A percentile compares a stretch with the other conserved stretches of the same genome.
These are phyloP conservation scores for Abelmoschus esculentus DNA, from an alignment of 345 rosid species.

Conservation along the genomic window DNA sequence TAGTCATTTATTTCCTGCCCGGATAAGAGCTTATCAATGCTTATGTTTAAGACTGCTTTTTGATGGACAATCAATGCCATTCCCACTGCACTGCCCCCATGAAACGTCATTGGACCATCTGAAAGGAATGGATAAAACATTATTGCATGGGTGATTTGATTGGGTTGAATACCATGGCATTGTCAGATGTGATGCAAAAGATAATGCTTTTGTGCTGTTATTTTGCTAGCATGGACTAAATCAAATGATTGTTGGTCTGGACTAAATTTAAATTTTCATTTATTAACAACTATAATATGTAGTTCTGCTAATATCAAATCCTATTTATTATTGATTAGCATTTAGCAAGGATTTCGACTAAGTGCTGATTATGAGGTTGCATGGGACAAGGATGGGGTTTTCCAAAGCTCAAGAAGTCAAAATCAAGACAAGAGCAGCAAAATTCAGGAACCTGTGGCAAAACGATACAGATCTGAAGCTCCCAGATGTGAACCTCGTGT, in stretches of 20 bases:
- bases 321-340: constrained; percentile 23
- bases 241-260: neutral
- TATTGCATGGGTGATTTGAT: neutral
- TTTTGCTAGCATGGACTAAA: neutral
- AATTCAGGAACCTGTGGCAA: constrained; percentile 21
- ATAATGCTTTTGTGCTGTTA: neutral
- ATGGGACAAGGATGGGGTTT: constrained; percentile 74
- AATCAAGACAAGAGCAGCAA: constrained; percentile 33
- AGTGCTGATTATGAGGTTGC: constrained; percentile 74
- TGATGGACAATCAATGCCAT: neutral
- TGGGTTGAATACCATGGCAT: neutral
- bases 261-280: neutral
- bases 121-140: neutral
- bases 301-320: constrained; percentile 4
- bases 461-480: constrained; percentile 33
- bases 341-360: constrained; percentile 56
- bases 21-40: neutral
- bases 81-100: neutral
- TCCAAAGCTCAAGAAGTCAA: constrained; percentile 45
- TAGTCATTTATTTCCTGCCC: neutral
- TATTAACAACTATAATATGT: neutral
- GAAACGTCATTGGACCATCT: neutral
- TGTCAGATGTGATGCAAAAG: neutral
- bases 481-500: constrained; percentile 25
- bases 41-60: neutral